Base-by-base conservation (phyloP, 2,329 filamentous ascomycete genomes). In the Aspergillus amoenus region DNA sequence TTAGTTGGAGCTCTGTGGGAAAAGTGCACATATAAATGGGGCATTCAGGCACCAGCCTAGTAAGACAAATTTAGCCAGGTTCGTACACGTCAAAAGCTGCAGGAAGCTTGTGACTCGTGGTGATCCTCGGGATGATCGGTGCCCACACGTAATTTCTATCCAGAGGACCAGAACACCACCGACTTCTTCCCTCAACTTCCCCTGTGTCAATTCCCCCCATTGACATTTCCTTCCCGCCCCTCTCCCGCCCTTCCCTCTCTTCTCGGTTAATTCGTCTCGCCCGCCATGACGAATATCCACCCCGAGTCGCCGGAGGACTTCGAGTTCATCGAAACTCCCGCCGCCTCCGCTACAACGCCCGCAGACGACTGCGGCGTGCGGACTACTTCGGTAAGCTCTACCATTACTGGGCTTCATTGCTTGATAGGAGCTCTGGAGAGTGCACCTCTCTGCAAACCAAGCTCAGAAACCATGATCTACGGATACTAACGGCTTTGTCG, bases 251-350 rank as follows among this genome's bases (percentile, higher is more conserved):
- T 52, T 51, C 62, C 60, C 65, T 60, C 61, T 62, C 62, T 63
- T 51, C 50, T 59, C 58, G 62, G 60, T 61, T 68, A 68, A 66
- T 69, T 70, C 64, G 59, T 64, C 34, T 37, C 61, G 60, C 52
- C 53, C 44, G 58, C 61, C 65, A 74, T 74, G 77, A 71, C 71
- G 66, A 76, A 72, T 61, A 69, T 68, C 49, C 75, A 77, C 58
- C 72, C 77, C 56, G 76, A 78, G 74, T 77, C 76, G 67, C 70
- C 66, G 18, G 76, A 78, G 66, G 78, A 79, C 69, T 79, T 79
- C 68, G 78, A 81, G 68, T 81, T 78, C 67, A 78, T 88, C 62
- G 78, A 85, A 67, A 88, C 85, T 67, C 85, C 85, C 59, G 75
- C 81, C 63, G 84, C 83, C 63, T 76, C 81, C 49, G 76, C 80